A percentile compares a stretch with the other conserved stretches of the same genome.
phyloP scores from a whole-genome alignment of 331 rosid genomes.

The Acacia concinna region DNA sequence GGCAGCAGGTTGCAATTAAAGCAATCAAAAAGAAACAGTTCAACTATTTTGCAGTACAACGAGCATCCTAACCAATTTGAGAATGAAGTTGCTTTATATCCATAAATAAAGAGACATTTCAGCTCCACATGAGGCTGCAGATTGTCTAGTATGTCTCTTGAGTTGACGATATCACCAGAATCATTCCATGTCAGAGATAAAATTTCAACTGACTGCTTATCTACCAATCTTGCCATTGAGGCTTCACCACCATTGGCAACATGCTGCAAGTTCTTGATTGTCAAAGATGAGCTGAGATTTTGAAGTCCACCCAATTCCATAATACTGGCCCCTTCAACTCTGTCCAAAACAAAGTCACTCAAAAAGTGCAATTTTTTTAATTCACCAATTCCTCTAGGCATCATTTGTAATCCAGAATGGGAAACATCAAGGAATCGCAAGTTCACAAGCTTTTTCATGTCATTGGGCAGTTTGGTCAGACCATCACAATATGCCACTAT shows the following conservation, averaged over 20 bases:
- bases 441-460: not conserved
- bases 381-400: not conserved
- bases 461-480: not conserved
- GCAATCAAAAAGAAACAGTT: slow-evolving; percentile 16
- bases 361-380: not conserved
- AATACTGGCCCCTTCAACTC: not conserved
- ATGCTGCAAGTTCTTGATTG: not conserved
- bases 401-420: not conserved
- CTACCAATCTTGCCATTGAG: not conserved
- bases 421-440: not conserved
- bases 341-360: not conserved
- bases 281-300: not conserved
- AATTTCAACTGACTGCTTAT: not conserved
- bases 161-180: not conserved
- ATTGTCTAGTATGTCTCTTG: not conserved
- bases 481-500: not conserved
- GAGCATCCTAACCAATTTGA: slow-evolving; percentile 33
- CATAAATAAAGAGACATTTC: slow-evolving; percentile 9
- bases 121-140: slow-evolving; percentile 34
- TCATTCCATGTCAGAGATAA: not conserved
- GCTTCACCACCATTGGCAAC: not conserved
- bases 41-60: slow-evolving; percentile 1
- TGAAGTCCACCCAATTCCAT: not conserved
- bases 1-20: slow-evolving; percentile 24
- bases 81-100: slow-evolving; percentile 33